Evolutionary conservation across 176 grass and related monocot species (phyloP), one percentile per base, ranked within the genome.

Genomic region (Cenchrus fungigraminus): DNA sequence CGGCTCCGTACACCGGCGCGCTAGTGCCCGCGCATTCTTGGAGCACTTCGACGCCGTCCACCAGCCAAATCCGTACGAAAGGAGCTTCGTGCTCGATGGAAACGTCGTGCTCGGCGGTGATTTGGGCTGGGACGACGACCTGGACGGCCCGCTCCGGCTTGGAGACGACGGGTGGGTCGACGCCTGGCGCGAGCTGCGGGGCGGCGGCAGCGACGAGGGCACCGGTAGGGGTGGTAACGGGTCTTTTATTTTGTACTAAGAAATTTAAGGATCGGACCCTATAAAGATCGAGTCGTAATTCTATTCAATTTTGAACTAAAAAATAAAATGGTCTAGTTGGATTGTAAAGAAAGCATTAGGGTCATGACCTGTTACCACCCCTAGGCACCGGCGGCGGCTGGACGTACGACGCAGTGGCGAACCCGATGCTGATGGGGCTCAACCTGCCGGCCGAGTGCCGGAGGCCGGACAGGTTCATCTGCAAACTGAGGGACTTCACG

Each of bases 71-170:
- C 34, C 3, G 2, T 1, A 37, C 34, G 0, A 37, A 37, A 37
- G 3, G 34, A 37, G 34, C 34, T 37, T 37, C 25, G 53, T 58
- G 16, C 73, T 76, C 32, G 73, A 71, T 42, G 5, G 11, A 4
- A 83, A 83, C 55, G 81, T 64, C 68, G 56, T 83, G 69, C 69
- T 83, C 69, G 56, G 81, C 9, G 69, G 81, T 10, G 69, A 83
- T 56, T 16, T 83, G 44, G 58, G 56, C 69, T 83, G 81, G 69
- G 80, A 82, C 67, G 80, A 82, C 20, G 80, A 82, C 40, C n/a
- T 82, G 7, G 80, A 72, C 66, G 79, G 79, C 20, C 66, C 65
- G 52, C 32, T 82, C 37, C 65, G 12, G 20, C 55, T 73, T 40
- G 29, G 68, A 15, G 9, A 7, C 16, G 22, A 11, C 53, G 54